A percentile compares a stretch with the other conserved stretches of the same genome.
These are phyloP conservation scores for Trypanosoma vivax DNA, from an alignment of 208 protist species.

Conservation along the genomic window DNA sequence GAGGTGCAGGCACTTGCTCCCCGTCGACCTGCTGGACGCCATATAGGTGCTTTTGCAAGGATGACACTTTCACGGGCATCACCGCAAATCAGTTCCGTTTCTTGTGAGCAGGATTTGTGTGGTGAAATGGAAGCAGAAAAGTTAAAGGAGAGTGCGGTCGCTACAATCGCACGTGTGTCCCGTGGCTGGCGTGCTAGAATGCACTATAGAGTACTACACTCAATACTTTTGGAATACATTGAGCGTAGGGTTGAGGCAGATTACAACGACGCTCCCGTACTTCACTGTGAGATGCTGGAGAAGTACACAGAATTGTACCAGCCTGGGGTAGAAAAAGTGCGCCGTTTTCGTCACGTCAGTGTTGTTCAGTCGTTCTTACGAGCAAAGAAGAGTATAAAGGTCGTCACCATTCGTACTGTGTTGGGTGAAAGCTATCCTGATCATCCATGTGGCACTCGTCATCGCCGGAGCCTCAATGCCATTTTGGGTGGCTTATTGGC, in stretches of 20 bases:
- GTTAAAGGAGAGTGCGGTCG: conserved; percentile 35
- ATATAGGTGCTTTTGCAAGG: background rate
- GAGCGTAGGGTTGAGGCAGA: conserved; percentile 15
- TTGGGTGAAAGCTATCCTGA: no score
- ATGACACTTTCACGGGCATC: background rate
- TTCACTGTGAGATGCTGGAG: conserved; percentile 8
- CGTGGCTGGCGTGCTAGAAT: conserved; percentile 42
- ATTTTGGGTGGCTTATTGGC: conserved; percentile 1
- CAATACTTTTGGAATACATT: conserved; percentile 10
- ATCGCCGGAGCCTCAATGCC: no score
- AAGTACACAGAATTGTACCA: background rate
- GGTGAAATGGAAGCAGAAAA: conserved; percentile 26
- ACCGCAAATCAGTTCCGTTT: background rate
- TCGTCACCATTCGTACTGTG: background rate
- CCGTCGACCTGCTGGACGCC: conserved; percentile 9
- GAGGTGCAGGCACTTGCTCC: conserved; percentile 20
- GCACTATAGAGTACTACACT: conserved; percentile 11
- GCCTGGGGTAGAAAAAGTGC: background rate
- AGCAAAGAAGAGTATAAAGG: background rate
- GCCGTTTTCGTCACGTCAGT: background rate
- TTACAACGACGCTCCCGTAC: conserved; percentile 9
- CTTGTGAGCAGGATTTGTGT: conserved; percentile 9
- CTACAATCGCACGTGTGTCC: conserved; percentile 51
- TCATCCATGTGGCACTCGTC: no score
- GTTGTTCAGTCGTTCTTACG: conserved; percentile 11